Base-by-base conservation (phyloP, 306 rosid genomes). In the Citrullus mucosospermus region DNA sequence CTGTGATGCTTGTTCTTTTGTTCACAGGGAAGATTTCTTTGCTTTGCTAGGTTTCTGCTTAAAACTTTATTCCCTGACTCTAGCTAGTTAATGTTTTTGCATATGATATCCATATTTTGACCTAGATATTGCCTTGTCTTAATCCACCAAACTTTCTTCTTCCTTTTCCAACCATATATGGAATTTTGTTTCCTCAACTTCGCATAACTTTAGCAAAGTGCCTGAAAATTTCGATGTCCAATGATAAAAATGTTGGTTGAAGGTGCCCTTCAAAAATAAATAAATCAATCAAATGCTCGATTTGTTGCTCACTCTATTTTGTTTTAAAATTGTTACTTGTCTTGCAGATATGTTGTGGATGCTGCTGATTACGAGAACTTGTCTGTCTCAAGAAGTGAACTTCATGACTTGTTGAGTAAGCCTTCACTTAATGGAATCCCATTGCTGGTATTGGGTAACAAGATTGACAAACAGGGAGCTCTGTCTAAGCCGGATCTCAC, bases 331-430 rank as follows among this genome's bases (percentile, higher is more conserved):
- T 4, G 9, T 72, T 60, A 32, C 48, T 22, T 57, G 16, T 79
- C 80, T 76, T 84, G 80, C 87, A 90, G 90, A 13, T 89, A 85
- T 82, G 93, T 87, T 39, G 96, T 88, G 65, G 92, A 90, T 86
- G 91, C 88, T 38, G 93, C 91, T 77, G 90, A 89, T 84, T 34
- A 48, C 39, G 92, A 88, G 38, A 87, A 87, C 70, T 79, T 89
- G 73, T 66, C 85, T 34, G 84, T 84, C 80, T 86, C 91, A 10
- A 89, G 54, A 86, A 78, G 80, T 84, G 90, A 90, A 84, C 91
- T 90, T 32, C 93, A 92, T 80, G 91, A 89, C 81, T 79, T 89
- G 82, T 79, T 87, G 82, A 85, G 89, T 80, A 90, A 86, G 83
- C 84, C 85, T 43, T 86, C 96, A 17, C 84, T 90, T 63, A 84